These are phyloP conservation scores for Moniliophthora roreri DNA, from an alignment of 1,284 basidiomycete genomes.

Conservation along the genomic window DNA sequence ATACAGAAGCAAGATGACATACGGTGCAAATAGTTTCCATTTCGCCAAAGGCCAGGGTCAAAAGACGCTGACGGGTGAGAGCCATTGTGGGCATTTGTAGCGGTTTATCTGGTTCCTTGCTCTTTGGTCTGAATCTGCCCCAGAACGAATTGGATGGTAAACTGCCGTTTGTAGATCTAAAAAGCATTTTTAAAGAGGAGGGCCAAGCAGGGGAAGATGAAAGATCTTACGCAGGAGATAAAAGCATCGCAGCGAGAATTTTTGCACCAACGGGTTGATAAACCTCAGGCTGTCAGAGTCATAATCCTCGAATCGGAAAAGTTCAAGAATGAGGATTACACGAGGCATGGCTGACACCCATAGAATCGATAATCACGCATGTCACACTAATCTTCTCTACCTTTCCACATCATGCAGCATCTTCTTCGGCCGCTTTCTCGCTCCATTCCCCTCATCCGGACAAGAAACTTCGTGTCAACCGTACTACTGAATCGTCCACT, in stretches of 20 bases:
- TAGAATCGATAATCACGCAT: conserved; percentile 6
- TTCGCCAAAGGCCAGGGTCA: conserved; percentile 78
- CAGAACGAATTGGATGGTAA: conserved; percentile 63
- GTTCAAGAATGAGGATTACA: conserved; percentile 41
- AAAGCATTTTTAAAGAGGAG: conserved; percentile 27
- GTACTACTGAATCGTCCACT: conserved; percentile 65
- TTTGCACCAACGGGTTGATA: conserved; percentile 18
- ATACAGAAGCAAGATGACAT: conserved; percentile 9
- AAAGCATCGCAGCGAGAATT: conserved; percentile 22
- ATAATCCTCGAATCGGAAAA: conserved; percentile 27
- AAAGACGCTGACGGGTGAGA: conserved; percentile 65
- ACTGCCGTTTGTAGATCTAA: conserved; percentile 64
- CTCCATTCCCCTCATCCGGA: conserved; percentile 15
- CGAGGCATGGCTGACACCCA: conserved; percentile 49
- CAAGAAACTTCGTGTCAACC: conserved; percentile 58
- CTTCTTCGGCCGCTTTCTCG: conserved; percentile 17
- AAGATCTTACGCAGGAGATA: conserved; percentile 64
- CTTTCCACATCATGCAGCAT: conserved; percentile 26
- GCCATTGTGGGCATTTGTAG: conserved; percentile 62
- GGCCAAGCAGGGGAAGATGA: conserved; percentile 24
- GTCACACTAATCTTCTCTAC: conserved; percentile 31
- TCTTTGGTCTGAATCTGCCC: conserved; percentile 69
- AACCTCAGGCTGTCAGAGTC: conserved; percentile 24
- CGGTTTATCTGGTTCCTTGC: conserved; percentile 55
- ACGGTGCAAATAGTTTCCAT: conserved; percentile 83